These are phyloP conservation scores for Candida argentea DNA, from an alignment of 805 yeast species.

Conservation along the genomic window DNA sequence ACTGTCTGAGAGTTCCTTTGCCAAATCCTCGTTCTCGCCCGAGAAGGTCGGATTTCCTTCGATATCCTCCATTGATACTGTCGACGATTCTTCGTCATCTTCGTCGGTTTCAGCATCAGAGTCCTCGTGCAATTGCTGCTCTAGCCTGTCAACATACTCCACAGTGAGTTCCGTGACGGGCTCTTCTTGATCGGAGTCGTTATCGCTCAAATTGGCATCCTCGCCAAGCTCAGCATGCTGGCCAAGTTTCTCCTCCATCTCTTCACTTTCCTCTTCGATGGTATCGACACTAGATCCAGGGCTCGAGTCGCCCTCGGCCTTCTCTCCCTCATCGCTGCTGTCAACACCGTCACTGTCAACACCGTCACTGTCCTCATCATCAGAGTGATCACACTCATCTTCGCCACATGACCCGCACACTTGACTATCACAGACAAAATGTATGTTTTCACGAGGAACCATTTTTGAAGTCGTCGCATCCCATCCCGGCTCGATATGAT, in stretches of 20 bases:
- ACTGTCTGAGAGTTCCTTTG: slow-evolving; percentile 23
- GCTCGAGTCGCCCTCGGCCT: slow-evolving; percentile 6
- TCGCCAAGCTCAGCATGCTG: too few relatives aligned
- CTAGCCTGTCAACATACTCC: slow-evolving; percentile 19
- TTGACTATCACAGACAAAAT: slow-evolving; percentile 40
- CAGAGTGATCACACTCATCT: slow-evolving; percentile 15
- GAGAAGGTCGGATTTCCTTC: slow-evolving; percentile 8
- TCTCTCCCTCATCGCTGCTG: slow-evolving; percentile 9
- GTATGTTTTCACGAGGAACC: slow-evolving; percentile 42
- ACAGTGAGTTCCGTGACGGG: slow-evolving; percentile 17
- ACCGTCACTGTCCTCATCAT: slow-evolving; percentile 8
- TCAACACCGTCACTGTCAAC: slow-evolving; percentile 11
- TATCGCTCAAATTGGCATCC: slow-evolving; percentile 13
- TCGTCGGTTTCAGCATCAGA: slow-evolving; percentile 10
- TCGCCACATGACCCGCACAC: slow-evolving; percentile 18
- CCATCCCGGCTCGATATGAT: slow-evolving; percentile 43
- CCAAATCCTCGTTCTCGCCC: slow-evolving; percentile 19
- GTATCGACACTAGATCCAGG: slow-evolving; percentile 9
- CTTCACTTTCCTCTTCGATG: slow-evolving; percentile 8
- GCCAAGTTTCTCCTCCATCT: slow-evolving; percentile 13
- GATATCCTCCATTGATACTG: slow-evolving; percentile 10
- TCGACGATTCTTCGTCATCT: slow-evolving; percentile 12
- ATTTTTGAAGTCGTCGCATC: slow-evolving; percentile 5
- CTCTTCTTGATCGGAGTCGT: slow-evolving; percentile 6
- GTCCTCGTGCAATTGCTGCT: slow-evolving; percentile 8